phyloP scores from a whole-genome alignment of 2,329 filamentous ascomycete genomes.

The Blastomyces percursus region DNA sequence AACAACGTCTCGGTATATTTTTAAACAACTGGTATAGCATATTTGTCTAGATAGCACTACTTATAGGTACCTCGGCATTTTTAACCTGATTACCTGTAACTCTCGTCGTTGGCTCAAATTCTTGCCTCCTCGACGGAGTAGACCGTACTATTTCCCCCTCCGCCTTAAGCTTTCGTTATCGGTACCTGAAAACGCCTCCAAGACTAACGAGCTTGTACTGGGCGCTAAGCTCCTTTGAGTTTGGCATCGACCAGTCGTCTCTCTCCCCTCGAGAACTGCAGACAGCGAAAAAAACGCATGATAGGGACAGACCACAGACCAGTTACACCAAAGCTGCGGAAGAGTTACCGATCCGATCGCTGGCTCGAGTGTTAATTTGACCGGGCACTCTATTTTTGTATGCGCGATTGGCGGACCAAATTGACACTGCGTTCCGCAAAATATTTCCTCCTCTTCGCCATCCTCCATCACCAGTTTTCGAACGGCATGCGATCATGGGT shows the following conservation, averaged over 20 bases:
- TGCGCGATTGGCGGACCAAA: background rate
- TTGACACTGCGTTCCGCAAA: background rate
- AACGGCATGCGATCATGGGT: slow-evolving; percentile 6
- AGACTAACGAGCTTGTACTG: background rate
- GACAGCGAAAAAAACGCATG: slow-evolving; percentile 11
- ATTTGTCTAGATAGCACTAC: background rate
- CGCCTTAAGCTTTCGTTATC: background rate
- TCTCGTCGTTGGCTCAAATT: background rate
- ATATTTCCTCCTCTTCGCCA: slow-evolving; percentile 1
- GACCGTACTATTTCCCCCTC: background rate
- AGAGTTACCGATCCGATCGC: background rate
- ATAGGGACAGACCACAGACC: background rate
- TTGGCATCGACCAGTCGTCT: background rate
- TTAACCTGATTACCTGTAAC: background rate
- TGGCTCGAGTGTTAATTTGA: background rate
- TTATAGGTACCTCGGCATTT: background rate
- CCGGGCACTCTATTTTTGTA: background rate
- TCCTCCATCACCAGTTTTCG: background rate
- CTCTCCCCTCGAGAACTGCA: slow-evolving; percentile 3
- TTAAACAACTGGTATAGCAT: background rate
- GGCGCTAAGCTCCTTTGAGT: slow-evolving; percentile 5
- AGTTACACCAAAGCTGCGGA: background rate
- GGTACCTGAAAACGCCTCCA: background rate
- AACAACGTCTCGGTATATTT: background rate
- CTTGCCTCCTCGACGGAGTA: no score